Conservation (phyloP, 1,284 basidiomycete genomes). For the Cystobasidiaceae sp. region DNA sequence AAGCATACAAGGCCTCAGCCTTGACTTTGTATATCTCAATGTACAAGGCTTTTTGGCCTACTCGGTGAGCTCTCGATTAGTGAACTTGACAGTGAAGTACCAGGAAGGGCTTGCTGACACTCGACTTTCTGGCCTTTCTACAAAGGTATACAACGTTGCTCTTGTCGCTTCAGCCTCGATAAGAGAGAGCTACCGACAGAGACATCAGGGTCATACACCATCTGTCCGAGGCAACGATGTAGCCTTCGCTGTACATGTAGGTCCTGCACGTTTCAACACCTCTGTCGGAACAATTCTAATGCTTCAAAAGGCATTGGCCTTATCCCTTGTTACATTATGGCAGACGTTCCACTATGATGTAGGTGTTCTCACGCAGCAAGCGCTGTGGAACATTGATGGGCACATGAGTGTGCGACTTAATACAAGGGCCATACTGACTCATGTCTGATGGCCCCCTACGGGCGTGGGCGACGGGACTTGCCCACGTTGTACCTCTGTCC, state of each 20-base stretch:
- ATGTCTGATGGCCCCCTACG: too few relatives aligned
- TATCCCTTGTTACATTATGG: constrained; percentile 29
- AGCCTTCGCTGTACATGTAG: constrained; percentile 49
- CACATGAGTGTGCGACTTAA: too few relatives aligned
- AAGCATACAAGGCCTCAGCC: constrained; percentile 47
- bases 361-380: constrained; percentile 2
- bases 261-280: constrained; percentile 41
- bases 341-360: constrained; percentile 56
- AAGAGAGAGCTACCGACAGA: constrained; percentile 46
- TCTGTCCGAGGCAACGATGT: constrained; percentile 49
- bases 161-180: constrained; percentile 46
- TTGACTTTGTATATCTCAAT: constrained; percentile 51
- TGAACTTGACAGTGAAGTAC: not conserved
- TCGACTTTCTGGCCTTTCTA: not conserved
- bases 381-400: not conserved
- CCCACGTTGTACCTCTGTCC: too few relatives aligned
- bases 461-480: too few relatives aligned
- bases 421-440: too few relatives aligned
- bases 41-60: constrained; percentile 50
- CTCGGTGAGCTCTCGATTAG: constrained; percentile 31
- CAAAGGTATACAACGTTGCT: constrained; percentile 46
- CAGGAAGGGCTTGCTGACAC: not conserved
- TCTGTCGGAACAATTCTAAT: constrained; percentile 14
- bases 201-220: constrained; percentile 49
- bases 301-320: constrained; percentile 29